Conservation (phyloP, 2,329 filamentous ascomycete genomes). For the Pseudogymnoascus sp. region DNA sequence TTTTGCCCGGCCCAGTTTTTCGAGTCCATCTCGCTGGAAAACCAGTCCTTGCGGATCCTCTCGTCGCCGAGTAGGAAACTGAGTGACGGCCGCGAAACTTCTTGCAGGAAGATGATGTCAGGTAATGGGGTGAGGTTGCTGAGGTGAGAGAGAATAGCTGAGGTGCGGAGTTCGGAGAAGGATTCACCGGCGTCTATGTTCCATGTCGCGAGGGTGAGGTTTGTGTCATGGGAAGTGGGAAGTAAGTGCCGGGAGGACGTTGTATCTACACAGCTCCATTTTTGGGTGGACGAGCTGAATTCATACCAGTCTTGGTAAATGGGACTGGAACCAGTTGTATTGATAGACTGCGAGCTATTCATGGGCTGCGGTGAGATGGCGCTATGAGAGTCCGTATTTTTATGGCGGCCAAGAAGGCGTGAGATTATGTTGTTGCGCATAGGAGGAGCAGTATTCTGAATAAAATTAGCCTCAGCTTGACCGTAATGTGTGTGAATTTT, state of each 20-base stretch:
- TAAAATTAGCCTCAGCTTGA: neutral
- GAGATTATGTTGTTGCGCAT: neutral
- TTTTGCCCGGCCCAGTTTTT: conserved; percentile 19
- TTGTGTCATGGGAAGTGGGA: neutral
- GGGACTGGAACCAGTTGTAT: neutral
- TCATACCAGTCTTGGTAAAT: neutral
- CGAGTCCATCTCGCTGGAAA: conserved; percentile 27
- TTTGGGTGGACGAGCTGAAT: neutral
- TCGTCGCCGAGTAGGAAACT: conserved; percentile 21
- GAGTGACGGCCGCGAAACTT: conserved; percentile 26
- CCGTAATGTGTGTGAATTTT: neutral
- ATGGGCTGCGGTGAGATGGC: neutral
- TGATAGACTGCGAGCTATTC: neutral
- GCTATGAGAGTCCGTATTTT: neutral
- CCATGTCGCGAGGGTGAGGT: conserved; percentile 27
- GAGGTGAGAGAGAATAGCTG: conserved; percentile 25
- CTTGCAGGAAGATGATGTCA: conserved; percentile 33
- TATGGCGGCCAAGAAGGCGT: neutral
- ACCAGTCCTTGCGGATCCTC: conserved; percentile 27
- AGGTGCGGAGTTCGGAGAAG: conserved; percentile 19
- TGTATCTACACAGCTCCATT: conserved; percentile 1
- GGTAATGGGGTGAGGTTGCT: conserved; percentile 14
- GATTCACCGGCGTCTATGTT: conserved; percentile 26
- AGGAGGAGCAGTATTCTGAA: neutral
- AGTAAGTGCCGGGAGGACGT: neutral